Evolutionary conservation across 225 moss, liverwort and hornwort species (phyloP), one percentile per base, ranked within the genome.

Genomic region (Straminergon stramineum): DNA sequence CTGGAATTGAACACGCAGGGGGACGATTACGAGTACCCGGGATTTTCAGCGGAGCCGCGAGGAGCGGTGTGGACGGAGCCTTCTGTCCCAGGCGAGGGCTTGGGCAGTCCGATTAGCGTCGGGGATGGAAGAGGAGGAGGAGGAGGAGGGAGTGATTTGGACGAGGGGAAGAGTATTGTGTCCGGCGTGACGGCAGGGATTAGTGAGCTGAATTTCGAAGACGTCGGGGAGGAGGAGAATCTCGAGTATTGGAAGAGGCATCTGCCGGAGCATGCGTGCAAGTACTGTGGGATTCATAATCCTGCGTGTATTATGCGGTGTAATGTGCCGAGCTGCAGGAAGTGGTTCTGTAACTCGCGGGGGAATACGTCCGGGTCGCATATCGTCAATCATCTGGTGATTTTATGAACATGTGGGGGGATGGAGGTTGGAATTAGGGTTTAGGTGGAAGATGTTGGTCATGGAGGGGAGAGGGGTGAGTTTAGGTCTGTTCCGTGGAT

Each of bases 221-320:
- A 99, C 86, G 88, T 94, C 31, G 94, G 94, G 31, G 97, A 99
- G 52, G 99, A 99, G 79, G 97, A 99, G 30, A 94, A 85, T 61
- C 89, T 96, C 48, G 97, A 99, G 21, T 99, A 95, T 78, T 97
- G 96, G 74, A 99, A 99, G 92, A 93, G 99, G 84, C 96, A 99
- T 90, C 91, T 99, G 84, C 99, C 99, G 83, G 99, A 99, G 91
- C 96, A 99, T 84, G 99, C 99, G 43, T 99, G 99, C 96, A 99
- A 99, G 96, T 99, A 99, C 90, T 99, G 99, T 79, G 99, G 99
- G 58, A 99, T 95, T 66, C 95, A 95, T 28, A 95, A 95, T 87
- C 95, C 95, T 14, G 93, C 95, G 35, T 95, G 95, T 62, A 92
- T 95, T 57, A 92, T 94, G 92, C 94, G 95, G 27, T 95, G 94